Evolutionary conservation across 805 yeast genomes (phyloP), one percentile per base, ranked within the genome.

Genomic region (Candida loeiensis): DNA sequence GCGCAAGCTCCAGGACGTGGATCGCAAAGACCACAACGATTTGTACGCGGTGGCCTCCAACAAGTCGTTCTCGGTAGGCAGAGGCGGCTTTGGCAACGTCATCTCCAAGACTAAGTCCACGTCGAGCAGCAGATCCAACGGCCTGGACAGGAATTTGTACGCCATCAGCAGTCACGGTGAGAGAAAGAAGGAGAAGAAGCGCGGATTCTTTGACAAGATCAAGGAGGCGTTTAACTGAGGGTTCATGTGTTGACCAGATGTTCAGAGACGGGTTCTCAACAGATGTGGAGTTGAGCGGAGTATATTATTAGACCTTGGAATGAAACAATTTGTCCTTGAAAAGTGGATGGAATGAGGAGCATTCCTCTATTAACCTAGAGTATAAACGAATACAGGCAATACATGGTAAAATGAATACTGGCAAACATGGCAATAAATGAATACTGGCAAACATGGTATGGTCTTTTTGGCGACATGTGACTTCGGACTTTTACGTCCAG

Each of bases 31-130:
- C 26, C 67, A 61, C 27, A 49, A 50, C 24, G 67, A 65, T 11
- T 64, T 73, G 36, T 50, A 66, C 20, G 72, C 77, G 0, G 70
- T 74, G 7, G 54, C 68, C 6, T 69, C 76, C 21, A 66, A 67
- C 49, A 65, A 62, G 43, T 66, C 77, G 3, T 73, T 73, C 33
- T 56, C 76, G 1, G 69, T 79, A 21, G 85, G 85, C 17, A 66
- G 85, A 46, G 85, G 85, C 7, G 85, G 85, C 1, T 79, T 73
- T 54, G 85, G 85, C 9, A 79, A 80, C 49, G 74, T 78, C 44
- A 63, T 74, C 4, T 57, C 69, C 17, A 53, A 54, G 27, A 55
- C 61, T 12, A 59, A 54, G 29, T 58, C 66, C 16, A 45, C 53
- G 22, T 50, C 48, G 22, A 53, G 54, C 42, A 47, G 21, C 22